phyloP scores from a whole-genome alignment of 768 basidiomycete genomes.

The Pholiota molesta region DNA sequence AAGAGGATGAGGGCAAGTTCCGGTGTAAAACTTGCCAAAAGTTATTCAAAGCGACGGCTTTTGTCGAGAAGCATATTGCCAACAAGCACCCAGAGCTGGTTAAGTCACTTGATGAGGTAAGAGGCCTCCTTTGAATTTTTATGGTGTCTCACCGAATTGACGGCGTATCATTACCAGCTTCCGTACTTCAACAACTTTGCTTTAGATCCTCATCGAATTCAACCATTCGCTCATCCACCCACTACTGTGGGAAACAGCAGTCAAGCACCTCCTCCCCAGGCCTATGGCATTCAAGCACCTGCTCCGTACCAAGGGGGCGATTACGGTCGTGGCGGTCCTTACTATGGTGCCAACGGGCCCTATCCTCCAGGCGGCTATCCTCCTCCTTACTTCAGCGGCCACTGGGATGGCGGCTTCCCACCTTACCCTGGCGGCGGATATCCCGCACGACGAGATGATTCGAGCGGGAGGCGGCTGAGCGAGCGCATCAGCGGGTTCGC shows the following conservation, averaged over 20 bases:
- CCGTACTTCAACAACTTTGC: conserved; percentile 96
- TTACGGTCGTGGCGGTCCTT: conserved; percentile 35
- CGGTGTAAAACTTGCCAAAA: conserved; percentile 97
- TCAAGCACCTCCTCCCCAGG: conserved; percentile 80
- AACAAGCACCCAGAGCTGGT: conserved; percentile 93
- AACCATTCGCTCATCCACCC: conserved; percentile 82
- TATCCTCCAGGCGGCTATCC: conserved; percentile 45
- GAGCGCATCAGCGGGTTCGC: conserved; percentile 84
- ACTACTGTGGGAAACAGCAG: conserved; percentile 61
- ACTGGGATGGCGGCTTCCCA: conserved; percentile 49
- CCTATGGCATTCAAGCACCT: conserved; percentile 77
- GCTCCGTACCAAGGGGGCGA: conserved; percentile 43
- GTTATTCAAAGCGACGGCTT: conserved; percentile 95
- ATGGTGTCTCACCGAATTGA: conserved; percentile 1
- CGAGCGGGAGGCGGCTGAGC: conserved; percentile 67
- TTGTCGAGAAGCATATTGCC: conserved; percentile 96
- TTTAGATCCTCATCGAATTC: conserved; percentile 92
- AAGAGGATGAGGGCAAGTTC: conserved; percentile 97
- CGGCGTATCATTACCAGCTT: conserved; percentile 48
- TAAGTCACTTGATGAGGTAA: conserved; percentile 83
- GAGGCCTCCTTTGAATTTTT: conserved; percentile 5
- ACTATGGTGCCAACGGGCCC: conserved; percentile 33
- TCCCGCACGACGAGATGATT: conserved; percentile 58
- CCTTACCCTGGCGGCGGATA: conserved; percentile 16
- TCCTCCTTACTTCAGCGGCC: conserved; percentile 43